Evolutionary conservation across 371 early-diverging fungal species (phyloP).

Genomic region (Mortierella sp.): DNA sequence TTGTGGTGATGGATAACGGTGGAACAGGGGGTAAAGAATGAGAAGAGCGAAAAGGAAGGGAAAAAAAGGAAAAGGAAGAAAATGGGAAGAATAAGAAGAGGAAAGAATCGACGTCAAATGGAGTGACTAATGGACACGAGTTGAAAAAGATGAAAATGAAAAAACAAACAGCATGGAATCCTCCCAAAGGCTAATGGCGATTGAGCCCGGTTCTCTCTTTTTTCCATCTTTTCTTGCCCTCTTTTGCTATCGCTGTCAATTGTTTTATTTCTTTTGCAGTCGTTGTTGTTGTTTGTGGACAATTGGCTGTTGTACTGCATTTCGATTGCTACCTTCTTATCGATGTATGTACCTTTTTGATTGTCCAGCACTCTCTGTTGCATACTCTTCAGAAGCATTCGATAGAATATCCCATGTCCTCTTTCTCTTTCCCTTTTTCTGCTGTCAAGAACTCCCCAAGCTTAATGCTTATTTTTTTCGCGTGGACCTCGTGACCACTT

Average conservation of each 20-base stretch:
- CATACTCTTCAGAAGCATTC: conserved; percentile 2
- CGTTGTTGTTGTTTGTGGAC: too few species aligned
- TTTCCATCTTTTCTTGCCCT: too few species aligned
- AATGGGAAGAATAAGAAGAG: not conserved
- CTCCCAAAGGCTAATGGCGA: too few species aligned
- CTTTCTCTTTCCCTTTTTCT: not conserved
- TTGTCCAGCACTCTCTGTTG: too few species aligned
- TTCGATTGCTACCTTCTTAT: too few species aligned
- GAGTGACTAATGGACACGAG: not conserved
- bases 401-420: not conserved
- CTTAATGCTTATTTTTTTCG: not conserved
- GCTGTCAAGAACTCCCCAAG: not conserved
- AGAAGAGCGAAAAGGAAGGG: not conserved
- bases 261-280: too few species aligned
- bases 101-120: not conserved
- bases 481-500: not conserved
- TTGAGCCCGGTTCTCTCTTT: too few species aligned
- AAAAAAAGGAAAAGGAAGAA: not conserved
- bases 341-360: too few species aligned
- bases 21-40: not conserved
- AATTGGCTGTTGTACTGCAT: too few species aligned
- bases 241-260: too few species aligned
- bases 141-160: not conserved
- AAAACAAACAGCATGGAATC: too few species aligned
- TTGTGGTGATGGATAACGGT: too few species aligned